Conservation (phyloP, 768 basidiomycete genomes). For the Pulveroboletus sp. region DNA sequence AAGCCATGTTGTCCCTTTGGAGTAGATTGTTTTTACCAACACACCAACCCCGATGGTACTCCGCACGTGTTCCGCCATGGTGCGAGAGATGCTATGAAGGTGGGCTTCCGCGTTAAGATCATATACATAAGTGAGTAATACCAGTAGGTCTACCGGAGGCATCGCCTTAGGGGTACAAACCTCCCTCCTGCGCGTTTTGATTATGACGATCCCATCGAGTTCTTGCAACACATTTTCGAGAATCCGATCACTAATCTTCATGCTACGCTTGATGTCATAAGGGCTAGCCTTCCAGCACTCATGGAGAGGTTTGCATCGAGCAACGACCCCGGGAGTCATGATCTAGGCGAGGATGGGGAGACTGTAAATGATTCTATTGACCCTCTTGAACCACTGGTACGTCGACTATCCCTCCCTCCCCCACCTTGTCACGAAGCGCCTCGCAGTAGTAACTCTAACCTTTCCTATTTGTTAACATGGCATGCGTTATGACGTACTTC, state of each 20-base stretch:
- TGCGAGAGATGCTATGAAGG: conserved; percentile 49
- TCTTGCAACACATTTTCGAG: conserved; percentile 49
- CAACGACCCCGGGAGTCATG: conserved; percentile 21
- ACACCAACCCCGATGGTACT: conserved; percentile 63
- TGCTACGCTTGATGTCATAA: conserved; percentile 35
- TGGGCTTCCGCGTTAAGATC: conserved; percentile 35
- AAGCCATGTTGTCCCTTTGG: conserved; percentile 73
- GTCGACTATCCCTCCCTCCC: conserved; percentile 16
- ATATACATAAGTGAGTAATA: conserved; percentile 12
- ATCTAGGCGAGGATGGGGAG: conserved; percentile 32
- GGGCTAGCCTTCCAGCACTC: conserved; percentile 30
- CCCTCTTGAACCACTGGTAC: conserved; percentile 22
- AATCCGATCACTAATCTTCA: conserved; percentile 41
- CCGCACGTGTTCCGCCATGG: conserved; percentile 52
- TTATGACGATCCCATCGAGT: conserved; percentile 33
- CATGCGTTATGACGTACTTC: conserved; percentile 1
- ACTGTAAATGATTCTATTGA: conserved; percentile 7
- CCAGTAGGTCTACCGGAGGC: conserved; percentile 24
- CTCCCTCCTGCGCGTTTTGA: conserved; percentile 27
- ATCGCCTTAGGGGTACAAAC: conserved; percentile 16
- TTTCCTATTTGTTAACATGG: conserved; percentile 18
- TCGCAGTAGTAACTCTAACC: conserved; percentile 30
- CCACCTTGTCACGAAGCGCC: conserved; percentile 23
- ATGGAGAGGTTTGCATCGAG: conserved; percentile 19
- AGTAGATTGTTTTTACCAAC: conserved; percentile 76